These are phyloP conservation scores for Ochromonas danica DNA, from an alignment of 108 stramenopile genomes.

Conservation along the genomic window DNA sequence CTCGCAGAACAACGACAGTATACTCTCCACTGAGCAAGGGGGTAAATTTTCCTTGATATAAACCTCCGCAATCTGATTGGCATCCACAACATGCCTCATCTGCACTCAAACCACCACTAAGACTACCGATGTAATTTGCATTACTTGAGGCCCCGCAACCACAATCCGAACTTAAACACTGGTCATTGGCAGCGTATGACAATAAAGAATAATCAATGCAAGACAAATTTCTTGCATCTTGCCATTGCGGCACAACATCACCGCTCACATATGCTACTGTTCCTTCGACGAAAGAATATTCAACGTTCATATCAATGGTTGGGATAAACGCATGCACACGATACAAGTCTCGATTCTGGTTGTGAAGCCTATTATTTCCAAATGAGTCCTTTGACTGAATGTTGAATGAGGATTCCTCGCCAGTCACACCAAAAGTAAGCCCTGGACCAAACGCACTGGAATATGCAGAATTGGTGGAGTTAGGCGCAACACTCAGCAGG, in stretches of 20 bases:
- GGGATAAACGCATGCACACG: conserved; percentile 55
- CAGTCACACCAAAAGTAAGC: conserved; percentile 59
- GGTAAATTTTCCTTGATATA: conserved; percentile 58
- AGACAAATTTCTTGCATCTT: background rate
- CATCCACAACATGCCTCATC: conserved; percentile 37
- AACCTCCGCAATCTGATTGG: conserved; percentile 39
- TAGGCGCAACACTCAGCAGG: conserved; percentile 54
- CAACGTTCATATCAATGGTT: background rate
- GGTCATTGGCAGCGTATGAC: background rate
- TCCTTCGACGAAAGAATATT: conserved; percentile 43
- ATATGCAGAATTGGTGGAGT: conserved; percentile 47
- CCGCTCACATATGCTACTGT: conserved; percentile 45
- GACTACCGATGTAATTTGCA: conserved; percentile 5
- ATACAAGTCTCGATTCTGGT: conserved; percentile 50
- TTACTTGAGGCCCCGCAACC: conserved; percentile 26
- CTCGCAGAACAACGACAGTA: conserved; percentile 61
- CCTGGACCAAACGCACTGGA: conserved; percentile 66
- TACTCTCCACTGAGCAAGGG: conserved; percentile 60
- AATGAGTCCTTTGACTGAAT: conserved; percentile 69
- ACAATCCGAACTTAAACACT: conserved; percentile 8
- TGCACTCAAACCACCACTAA: background rate
- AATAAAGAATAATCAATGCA: conserved; percentile 20
- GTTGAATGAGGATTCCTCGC: conserved; percentile 55
- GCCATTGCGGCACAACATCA: background rate
- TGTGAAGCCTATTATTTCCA: conserved; percentile 64